A percentile compares a stretch with the other conserved stretches of the same genome.
phyloP scores from a whole-genome alignment of 768 basidiomycete species.

The Leccinum aurantiacum region DNA sequence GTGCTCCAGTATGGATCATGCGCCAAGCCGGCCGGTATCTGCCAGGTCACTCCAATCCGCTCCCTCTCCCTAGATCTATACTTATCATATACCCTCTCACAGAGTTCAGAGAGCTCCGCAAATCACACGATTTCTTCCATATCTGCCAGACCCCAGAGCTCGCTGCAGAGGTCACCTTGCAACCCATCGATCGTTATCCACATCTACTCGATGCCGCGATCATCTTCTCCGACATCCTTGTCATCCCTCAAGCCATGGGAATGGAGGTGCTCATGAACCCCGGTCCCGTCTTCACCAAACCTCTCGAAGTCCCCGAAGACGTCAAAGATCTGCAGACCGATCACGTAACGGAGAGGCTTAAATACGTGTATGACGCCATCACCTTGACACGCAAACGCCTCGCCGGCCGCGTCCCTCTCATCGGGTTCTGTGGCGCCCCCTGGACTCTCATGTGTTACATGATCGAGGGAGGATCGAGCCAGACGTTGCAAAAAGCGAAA shows the following conservation, averaged over 20 bases:
- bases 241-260: conserved; percentile 96
- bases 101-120: conserved; percentile 91
- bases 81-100: conserved; percentile 5
- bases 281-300: conserved; percentile 84
- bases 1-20: conserved; percentile 99
- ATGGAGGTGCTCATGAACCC: conserved; percentile 95
- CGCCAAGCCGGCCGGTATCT: conserved; percentile 95
- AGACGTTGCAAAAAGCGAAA: conserved; percentile 88
- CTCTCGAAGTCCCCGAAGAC: conserved; percentile 77
- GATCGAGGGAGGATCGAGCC: conserved; percentile 94
- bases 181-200: conserved; percentile 87
- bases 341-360: conserved; percentile 79
- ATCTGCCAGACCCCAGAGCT: conserved; percentile 90
- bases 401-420: conserved; percentile 88
- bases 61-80: neutral
- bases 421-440: conserved; percentile 96
- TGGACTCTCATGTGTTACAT: conserved; percentile 99
- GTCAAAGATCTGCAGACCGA: conserved; percentile 63
- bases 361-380: conserved; percentile 92
- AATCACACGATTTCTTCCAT: conserved; percentile 90
- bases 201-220: conserved; percentile 93
- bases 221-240: conserved; percentile 98
- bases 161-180: conserved; percentile 86
- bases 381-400: conserved; percentile 78
- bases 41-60: conserved; percentile 52